These are phyloP conservation scores for Kodamaea alishanica DNA, from an alignment of 1,139 yeast species.

Conservation along the genomic window DNA sequence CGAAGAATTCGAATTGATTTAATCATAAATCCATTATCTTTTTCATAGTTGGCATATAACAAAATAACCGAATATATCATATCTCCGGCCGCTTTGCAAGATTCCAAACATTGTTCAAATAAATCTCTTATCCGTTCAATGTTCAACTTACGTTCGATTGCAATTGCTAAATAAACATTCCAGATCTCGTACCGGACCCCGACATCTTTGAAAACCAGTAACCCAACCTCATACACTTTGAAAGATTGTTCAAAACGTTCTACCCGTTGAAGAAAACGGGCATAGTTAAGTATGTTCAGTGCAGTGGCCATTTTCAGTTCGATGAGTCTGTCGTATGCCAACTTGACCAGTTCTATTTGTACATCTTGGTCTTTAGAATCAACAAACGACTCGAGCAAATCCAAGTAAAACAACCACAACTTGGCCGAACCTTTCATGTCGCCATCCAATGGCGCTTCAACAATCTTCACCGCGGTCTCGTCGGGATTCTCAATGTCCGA, in stretches of 20 bases:
- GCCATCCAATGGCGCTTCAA: slow-evolving; percentile 43
- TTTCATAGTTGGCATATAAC: slow-evolving; percentile 61
- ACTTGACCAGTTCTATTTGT: slow-evolving; percentile 21
- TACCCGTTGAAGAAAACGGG: slow-evolving; percentile 54
- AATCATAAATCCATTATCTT: slow-evolving; percentile 23
- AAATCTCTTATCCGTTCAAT: slow-evolving; percentile 66
- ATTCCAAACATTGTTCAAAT: slow-evolving; percentile 55
- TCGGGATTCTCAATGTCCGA: slow-evolving; percentile 35
- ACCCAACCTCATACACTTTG: slow-evolving; percentile 64
- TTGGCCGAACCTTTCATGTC: slow-evolving; percentile 21
- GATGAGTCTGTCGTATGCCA: slow-evolving; percentile 59
- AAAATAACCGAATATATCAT: slow-evolving; percentile 47
- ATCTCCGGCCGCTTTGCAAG: slow-evolving; percentile 40
- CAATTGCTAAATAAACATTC: slow-evolving; percentile 61
- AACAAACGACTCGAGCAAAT: slow-evolving; percentile 62
- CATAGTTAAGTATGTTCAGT: slow-evolving; percentile 60
- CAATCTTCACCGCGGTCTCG: slow-evolving; percentile 49
- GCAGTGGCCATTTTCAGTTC: slow-evolving; percentile 69
- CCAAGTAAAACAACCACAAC: slow-evolving; percentile 75
- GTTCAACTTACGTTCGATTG: slow-evolving; percentile 26
- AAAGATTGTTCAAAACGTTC: slow-evolving; percentile 51
- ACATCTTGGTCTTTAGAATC: slow-evolving; percentile 23
- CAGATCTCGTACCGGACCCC: slow-evolving; percentile 64
- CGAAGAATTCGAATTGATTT: slow-evolving; percentile 19
- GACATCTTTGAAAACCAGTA: slow-evolving; percentile 56